Evolutionary conservation across 1,284 basidiomycete genomes (phyloP).

Genomic region (Earliella scabrosa): DNA sequence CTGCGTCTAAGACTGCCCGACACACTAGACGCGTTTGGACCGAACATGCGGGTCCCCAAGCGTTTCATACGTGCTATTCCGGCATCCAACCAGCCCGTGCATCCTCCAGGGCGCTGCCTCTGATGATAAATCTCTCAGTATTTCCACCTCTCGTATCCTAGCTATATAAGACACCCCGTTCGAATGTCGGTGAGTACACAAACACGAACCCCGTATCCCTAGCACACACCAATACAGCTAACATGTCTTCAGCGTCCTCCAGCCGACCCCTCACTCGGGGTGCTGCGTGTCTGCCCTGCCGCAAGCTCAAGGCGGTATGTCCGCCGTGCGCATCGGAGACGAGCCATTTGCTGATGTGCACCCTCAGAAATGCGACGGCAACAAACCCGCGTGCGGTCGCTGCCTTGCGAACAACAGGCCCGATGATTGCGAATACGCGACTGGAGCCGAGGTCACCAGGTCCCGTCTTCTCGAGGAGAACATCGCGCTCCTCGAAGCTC

Average conservation of each 20-base stretch:
- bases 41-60: slow-evolving; percentile 4
- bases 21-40: slow-evolving; percentile 5
- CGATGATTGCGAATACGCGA: slow-evolving; percentile 37
- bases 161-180: slow-evolving; percentile 16
- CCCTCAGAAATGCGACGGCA: slow-evolving; percentile 34
- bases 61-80: slow-evolving; percentile 9
- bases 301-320: slow-evolving; percentile 25
- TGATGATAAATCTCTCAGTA: slow-evolving; percentile 20
- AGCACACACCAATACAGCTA: neutral
- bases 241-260: slow-evolving; percentile 11
- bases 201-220: neutral
- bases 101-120: neutral
- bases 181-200: neutral
- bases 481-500: slow-evolving; percentile 33
- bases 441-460: slow-evolving; percentile 29
- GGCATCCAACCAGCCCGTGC: neutral
- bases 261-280: slow-evolving; percentile 20
- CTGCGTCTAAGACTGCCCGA: neutral
- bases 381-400: slow-evolving; percentile 33
- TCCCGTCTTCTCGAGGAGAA: slow-evolving; percentile 36
- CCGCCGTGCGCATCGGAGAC: neutral
- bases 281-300: slow-evolving; percentile 24
- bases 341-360: neutral
- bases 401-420: slow-evolving; percentile 28
- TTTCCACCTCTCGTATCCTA: neutral